Base-by-base conservation (phyloP, 495 filamentous ascomycete genomes). In the Penicillium mononematosum region DNA sequence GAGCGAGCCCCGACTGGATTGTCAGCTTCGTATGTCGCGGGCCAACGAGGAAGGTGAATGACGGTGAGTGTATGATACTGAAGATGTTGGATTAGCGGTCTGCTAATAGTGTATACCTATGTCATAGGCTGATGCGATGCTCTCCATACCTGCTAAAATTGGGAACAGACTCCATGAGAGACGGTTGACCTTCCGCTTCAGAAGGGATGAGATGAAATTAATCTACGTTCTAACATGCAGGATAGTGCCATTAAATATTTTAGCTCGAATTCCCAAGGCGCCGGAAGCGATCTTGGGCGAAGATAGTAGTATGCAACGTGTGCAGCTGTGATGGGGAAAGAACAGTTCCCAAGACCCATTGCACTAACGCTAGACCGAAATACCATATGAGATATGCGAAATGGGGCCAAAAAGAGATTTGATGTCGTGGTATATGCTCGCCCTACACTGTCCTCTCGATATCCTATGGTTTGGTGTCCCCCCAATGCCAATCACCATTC, bases 1-100 rank as follows among this genome's bases (percentile, higher is more conserved):
- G 68, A 22, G 77, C 74, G 34, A 81, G 64, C 17, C 68, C 75
- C 36, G 75, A 71, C 62, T 81, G 78, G 55, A 80, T 72, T n/a
- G 71, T 75, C 56, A 76, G 61, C 55, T 76, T 75, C 27, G 74
- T 73, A 53, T 75, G 70, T 22, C 64, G 62, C 19, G 72, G 75
- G 14, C 78, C 78, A 59, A 81, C 74, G n/a, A 80, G 66, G 58
- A 80, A 81, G 58, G 75, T 78, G 49, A 80, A 81, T 22, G 72
- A 71, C 22, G 68, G 68, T 31, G 75, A 77, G 45, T 70, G 68
- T 31, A 77, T 67, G 53, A 76, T 76, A 44, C 78, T 81, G 58
- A 65, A 17, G n/a, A 34, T 36, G 19, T 19, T 38, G 14, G 10
- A 11, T 51, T 39, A 51, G 34, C 32, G 32, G 49, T 32, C 45